Evolutionary conservation across 2,329 filamentous ascomycete species (phyloP), one percentile per base, ranked within the genome.

Genomic region (Neoascochyta sp.): DNA sequence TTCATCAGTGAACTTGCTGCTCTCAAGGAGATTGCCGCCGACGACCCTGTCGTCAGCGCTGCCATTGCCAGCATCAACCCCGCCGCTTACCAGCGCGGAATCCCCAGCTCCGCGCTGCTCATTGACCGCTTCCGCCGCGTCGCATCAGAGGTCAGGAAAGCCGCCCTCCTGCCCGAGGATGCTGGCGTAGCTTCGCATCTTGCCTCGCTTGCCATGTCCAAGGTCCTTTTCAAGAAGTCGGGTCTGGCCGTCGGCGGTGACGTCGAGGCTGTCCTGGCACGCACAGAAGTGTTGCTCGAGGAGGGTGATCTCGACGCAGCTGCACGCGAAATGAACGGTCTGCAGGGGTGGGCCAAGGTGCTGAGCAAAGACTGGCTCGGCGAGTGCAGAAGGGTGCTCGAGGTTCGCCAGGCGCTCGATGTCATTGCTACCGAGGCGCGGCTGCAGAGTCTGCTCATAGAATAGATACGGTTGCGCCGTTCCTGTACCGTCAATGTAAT

Each of bases 21-120:
- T 3, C 77, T 98, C 32, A 95, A 95, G 69, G 88, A 95, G 64
- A 86, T 95, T 47, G 86, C 87, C 4, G 75, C 76, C 16, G 83
- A 87, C 29, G 86, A 95, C 60, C 71, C 85, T 1, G 83, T 96
- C 5, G 87, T 98, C 38, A 82, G 87, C 50, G 90, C 90, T 4
- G 92, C 92, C 37, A 94, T 98, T 52, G 84, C 86, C n/a, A 94
- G 88, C 16, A 94, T 98, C 65, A 93, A 93, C 70, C 92, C 92
- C 3, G 71, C 77, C 8, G 87, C 92, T 12, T 98, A 98, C 70
- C 92, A 96, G 68, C 83, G 83, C 33, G 92, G 92, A 36, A 81
- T 98, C 35, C 80, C 88, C 14, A 87, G 84, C 9, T 73, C 85
- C 0, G 75, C 88, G 13, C 86, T 93, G 63, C 78, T 98, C 18